Base-by-base conservation (phyloP, 768 basidiomycete species). In the Pholiota conissans region DNA sequence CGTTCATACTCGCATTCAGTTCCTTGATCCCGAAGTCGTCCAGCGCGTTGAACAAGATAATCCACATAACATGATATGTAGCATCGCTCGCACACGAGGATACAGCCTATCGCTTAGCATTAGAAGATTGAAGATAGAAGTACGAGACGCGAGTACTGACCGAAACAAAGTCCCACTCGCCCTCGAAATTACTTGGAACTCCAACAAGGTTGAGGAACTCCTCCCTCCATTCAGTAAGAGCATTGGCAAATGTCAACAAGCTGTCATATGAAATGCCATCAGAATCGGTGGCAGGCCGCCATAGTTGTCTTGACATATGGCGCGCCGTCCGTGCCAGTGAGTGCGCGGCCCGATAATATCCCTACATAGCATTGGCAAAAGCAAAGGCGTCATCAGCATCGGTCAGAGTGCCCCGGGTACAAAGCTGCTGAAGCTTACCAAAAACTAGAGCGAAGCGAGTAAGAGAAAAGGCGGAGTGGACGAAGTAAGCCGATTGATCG, bases 1-100 rank as follows among this genome's bases (percentile, higher is more conserved):
- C 61, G 29, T 72, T 66, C 10, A 64, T 62, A 42, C 71, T 63
- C 47, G 81, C 75, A 67, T 88, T 89, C 58, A 84, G 71, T 64
- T 95, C 93, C 59, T 84, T 84, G 56, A 96, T 78, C 10, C 93
- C 93, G 66, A 83, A 93, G 56, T 95, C 93, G 57, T 92, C 88
- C 61, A 96, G 72, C 1, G 93, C 93, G 60, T 80, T 85, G 71
- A 90, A 89, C 3, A 94, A 72, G 39, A 87, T 84, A 58, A 95
- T 86, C 93, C 92, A 96, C 84, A 95, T 89, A 64, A 90, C 84
- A 73, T 97, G 94, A 69, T 91, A 95, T 27, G 90, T 92, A 27
- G 91, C 90, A 67, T 95, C 91, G 66, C 89, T 91, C 18, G 90
- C 89, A 63, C 90, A 90, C 75, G 76, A 77, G 49, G 76, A 77